Conservation (phyloP, 345 rosid genomes). For the Sonneratia caseolaris region DNA sequence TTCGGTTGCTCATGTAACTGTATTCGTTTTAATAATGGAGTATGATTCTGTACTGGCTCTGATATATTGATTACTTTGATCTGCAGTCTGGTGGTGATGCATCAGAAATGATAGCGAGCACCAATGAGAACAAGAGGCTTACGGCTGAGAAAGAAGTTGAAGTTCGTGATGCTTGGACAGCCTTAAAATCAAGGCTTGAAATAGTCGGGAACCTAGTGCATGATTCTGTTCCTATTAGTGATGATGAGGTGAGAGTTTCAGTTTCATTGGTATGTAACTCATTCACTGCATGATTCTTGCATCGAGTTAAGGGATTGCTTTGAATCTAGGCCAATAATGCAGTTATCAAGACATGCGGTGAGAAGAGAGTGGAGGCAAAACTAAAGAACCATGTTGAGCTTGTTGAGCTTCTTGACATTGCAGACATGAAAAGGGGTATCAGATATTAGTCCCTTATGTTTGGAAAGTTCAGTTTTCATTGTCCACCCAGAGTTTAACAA, state of each 20-base stretch:
- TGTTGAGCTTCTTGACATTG: constrained; percentile 76
- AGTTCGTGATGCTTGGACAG: constrained; percentile 49
- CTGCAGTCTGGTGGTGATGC: constrained; percentile 44
- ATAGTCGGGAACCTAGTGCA: constrained; percentile 78
- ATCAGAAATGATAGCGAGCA: constrained; percentile 38
- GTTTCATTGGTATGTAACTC: not conserved
- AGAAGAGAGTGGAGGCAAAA: constrained; percentile 42
- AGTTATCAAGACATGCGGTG: constrained; percentile 53
- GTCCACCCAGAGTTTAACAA: too few species aligned
- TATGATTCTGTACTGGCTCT: not conserved
- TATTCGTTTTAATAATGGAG: not conserved
- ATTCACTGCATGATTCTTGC: not conserved
- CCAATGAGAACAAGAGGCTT: constrained; percentile 43
- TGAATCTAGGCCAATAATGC: constrained; percentile 54
- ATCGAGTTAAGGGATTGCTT: not conserved
- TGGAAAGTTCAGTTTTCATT: too few species aligned
- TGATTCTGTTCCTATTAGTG: constrained; percentile 65
- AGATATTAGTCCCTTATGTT: not conserved
- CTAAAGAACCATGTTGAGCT: constrained; percentile 87
- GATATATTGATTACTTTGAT: not conserved
- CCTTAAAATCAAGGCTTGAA: constrained; percentile 47
- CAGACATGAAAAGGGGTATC: constrained; percentile 66
- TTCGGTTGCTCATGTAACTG: not conserved
- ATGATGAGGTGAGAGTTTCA: constrained; percentile 50
- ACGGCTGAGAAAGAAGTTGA: constrained; percentile 54